Conservation (phyloP, 1,284 basidiomycete genomes). For the Boletus putidus region DNA sequence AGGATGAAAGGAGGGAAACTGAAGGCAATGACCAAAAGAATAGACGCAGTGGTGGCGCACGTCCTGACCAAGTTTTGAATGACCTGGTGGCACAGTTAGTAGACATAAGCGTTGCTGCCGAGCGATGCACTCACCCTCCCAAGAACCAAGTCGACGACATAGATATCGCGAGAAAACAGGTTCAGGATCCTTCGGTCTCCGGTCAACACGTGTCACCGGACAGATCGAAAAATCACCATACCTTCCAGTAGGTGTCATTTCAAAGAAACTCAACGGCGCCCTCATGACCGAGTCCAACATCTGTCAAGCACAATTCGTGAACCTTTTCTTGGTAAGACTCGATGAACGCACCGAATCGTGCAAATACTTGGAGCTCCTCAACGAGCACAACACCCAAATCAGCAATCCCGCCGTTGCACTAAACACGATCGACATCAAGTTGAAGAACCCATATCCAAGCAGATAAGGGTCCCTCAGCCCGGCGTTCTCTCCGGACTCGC, state of each 20-base stretch:
- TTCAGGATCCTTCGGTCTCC: conserved; percentile 64
- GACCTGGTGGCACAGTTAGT: conserved; percentile 41
- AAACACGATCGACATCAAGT: conserved; percentile 52
- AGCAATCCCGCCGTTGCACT: conserved; percentile 58
- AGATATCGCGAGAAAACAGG: conserved; percentile 90
- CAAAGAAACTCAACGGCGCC: conserved; percentile 86
- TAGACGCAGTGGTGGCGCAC: conserved; percentile 61
- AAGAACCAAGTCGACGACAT: conserved; percentile 86
- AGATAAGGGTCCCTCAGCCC: conserved; percentile 57
- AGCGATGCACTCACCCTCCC: conserved; percentile 49
- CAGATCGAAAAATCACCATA: conserved; percentile 33
- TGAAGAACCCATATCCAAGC: conserved; percentile 62
- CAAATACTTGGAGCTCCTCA: conserved; percentile 72
- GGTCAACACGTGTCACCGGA: background rate
- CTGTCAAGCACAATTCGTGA: conserved; percentile 38
- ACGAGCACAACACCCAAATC: conserved; percentile 78
- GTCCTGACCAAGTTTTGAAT: conserved; percentile 71
- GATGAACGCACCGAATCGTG: conserved; percentile 66
- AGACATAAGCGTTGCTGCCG: background rate
- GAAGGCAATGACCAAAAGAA: conserved; percentile 74
- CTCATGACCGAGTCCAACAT: conserved; percentile 78
- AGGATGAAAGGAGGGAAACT: conserved; percentile 85
- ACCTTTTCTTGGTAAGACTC: background rate
- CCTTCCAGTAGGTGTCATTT: conserved; percentile 79
- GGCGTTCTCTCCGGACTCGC: conserved; percentile 55